Evolutionary conservation across 2,329 filamentous ascomycete genomes (phyloP), one percentile per base, ranked within the genome.

Genomic region (Claviceps sp.): DNA sequence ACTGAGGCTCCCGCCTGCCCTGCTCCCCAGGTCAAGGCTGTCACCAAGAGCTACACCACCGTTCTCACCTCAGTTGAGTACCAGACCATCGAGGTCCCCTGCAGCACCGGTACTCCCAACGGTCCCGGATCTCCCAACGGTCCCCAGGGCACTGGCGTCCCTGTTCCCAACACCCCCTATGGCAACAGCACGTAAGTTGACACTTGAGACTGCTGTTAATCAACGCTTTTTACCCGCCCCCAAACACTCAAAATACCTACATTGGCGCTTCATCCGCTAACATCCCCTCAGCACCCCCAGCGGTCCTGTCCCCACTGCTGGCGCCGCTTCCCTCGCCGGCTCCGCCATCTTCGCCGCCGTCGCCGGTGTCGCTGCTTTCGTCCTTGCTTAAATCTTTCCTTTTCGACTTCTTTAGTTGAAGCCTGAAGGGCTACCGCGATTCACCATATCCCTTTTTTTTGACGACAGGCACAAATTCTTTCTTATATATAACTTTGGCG

Each of bases 31-130:
- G 70, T 77, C 64, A 69, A 69, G 62, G 72, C 74, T 62, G 72
- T 77, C 69, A 75, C 74, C 64, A 78, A 75, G 70, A 72, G 66
- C 58, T 70, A 75, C 70, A 77, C 75, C 67, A 78, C 75, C 55
- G 74, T 77, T 61, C 63, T 77, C 64, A 76, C 74, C 61, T 72
- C 71, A 45, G 73, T 77, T 59, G 72, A 76, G 71, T 75, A 75
- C 71, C 66, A 69, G 60, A 75, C 72, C 63, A 62, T 73, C 55
- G 66, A 68, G 59, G 60, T 71, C 46, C 67, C 72, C 51, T 74
- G 72, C 67, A 58, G 68, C 40, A 71, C 67, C 55, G 48, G 50
- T 1, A 26, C 24, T 6, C 24, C 24, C 1, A 26, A 2, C 8
- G 30, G 30, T 50, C 52, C 61, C 53, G 24, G 24, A 24, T 24